A percentile compares a stretch with the other conserved stretches of the same genome.
Conservation (phyloP, 768 basidiomycete genomes). For the Strobilomyces confusus region DNA sequence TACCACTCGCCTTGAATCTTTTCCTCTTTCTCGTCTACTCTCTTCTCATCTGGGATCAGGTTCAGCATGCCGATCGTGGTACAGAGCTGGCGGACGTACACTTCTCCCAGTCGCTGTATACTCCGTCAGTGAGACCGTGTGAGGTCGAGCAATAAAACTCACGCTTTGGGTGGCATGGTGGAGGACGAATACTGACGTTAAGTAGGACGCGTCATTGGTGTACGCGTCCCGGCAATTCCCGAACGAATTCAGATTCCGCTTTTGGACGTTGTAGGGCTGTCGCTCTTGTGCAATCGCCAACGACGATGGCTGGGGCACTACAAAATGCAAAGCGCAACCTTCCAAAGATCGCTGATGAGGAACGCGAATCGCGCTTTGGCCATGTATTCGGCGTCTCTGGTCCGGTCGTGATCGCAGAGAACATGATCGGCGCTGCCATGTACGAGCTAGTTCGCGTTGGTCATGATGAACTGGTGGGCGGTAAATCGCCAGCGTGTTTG, state of each 20-base stretch:
- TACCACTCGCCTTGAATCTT: slow-evolving; percentile 75
- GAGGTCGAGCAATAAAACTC: slow-evolving; percentile 34
- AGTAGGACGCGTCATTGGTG: slow-evolving; percentile 35
- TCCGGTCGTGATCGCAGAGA: slow-evolving; percentile 94
- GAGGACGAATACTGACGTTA: slow-evolving; percentile 25
- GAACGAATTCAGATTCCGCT: slow-evolving; percentile 26
- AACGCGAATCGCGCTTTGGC: slow-evolving; percentile 81
- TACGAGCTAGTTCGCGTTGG: slow-evolving; percentile 98
- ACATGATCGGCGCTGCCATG: slow-evolving; percentile 96
- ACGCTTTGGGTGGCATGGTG: slow-evolving; percentile 94
- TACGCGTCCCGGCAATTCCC: slow-evolving; percentile 28
- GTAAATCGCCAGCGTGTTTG: slow-evolving; percentile 40
- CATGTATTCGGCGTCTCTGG: slow-evolving; percentile 95
- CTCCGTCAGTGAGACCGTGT: slow-evolving; percentile 7
- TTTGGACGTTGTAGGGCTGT: slow-evolving; percentile 13
- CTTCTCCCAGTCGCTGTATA: slow-evolving; percentile 93
- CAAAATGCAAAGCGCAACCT: slow-evolving; percentile 87
- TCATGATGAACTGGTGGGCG: slow-evolving; percentile 97
- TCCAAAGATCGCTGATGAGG: slow-evolving; percentile 86
- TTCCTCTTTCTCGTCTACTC: slow-evolving; percentile 80
- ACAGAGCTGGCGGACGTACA: slow-evolving; percentile 47
- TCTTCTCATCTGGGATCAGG: slow-evolving; percentile 68
- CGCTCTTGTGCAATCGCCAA: slow-evolving; percentile 7
- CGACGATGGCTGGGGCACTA: slow-evolving; percentile 85
- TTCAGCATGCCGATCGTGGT: slow-evolving; percentile 5